phyloP scores from a whole-genome alignment of 2,329 filamentous ascomycete genomes.

The Scytalidium sp. region DNA sequence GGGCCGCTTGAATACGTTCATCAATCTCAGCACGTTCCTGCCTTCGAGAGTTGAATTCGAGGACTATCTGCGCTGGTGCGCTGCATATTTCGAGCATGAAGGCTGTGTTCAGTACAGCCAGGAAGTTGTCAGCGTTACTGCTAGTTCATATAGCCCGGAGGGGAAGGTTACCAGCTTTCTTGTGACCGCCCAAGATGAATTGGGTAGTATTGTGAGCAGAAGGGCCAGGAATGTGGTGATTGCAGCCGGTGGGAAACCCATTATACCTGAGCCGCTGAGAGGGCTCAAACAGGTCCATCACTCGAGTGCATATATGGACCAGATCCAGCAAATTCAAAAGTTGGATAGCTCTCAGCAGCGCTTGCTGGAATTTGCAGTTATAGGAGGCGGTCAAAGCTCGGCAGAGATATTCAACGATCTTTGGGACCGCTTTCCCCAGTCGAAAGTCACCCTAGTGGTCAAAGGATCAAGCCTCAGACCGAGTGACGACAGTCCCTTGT shows the following conservation, averaged over 20 bases:
- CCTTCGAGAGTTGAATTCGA: slow-evolving; percentile 85
- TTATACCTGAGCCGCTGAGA: slow-evolving; percentile 68
- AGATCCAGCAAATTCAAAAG: slow-evolving; percentile 55
- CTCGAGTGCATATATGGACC: slow-evolving; percentile 78
- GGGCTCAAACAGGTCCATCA: slow-evolving; percentile 76
- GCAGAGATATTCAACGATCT: slow-evolving; percentile 95
- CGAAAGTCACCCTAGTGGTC: slow-evolving; percentile 75
- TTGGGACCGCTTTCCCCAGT: slow-evolving; percentile 77
- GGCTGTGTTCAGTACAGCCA: slow-evolving; percentile 70
- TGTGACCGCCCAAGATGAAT: slow-evolving; percentile 25
- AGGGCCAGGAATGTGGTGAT: slow-evolving; percentile 54
- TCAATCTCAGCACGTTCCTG: slow-evolving; percentile 83
- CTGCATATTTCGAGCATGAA: slow-evolving; percentile 67
- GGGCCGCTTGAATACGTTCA: slow-evolving; percentile 79
- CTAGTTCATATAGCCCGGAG: slow-evolving; percentile 6
- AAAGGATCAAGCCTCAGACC: slow-evolving; percentile 80
- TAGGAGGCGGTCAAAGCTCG: slow-evolving; percentile 88
- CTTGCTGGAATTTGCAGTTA: slow-evolving; percentile 62
- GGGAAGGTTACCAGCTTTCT: slow-evolving; percentile 28
- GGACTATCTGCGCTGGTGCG: slow-evolving; percentile 91
- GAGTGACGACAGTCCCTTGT: slow-evolving; percentile 96
- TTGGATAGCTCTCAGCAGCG: slow-evolving; percentile 35
- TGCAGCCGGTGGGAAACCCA: slow-evolving; percentile 63
- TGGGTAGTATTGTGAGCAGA: slow-evolving; percentile 35
- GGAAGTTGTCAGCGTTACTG: slow-evolving; percentile 62